Evolutionary conservation across 1,284 basidiomycete genomes (phyloP).

Genomic region (Serendipita sp.): DNA sequence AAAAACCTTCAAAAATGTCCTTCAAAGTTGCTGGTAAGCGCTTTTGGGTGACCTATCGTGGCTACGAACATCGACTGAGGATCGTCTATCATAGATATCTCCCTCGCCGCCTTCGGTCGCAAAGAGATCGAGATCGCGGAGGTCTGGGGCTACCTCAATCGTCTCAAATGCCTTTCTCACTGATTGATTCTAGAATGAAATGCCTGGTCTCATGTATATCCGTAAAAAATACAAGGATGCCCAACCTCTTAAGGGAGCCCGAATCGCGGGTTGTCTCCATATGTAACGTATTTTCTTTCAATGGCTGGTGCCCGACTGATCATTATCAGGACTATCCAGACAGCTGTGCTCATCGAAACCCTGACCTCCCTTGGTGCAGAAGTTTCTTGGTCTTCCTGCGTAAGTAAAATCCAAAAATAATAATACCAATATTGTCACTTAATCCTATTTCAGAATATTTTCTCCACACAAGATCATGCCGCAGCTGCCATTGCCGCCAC

Average conservation of each 20-base stretch:
- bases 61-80: background rate
- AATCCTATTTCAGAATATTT: constrained; percentile 70
- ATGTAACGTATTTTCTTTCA: constrained; percentile 43
- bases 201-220: constrained; percentile 90
- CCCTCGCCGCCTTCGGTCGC: constrained; percentile 91
- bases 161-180: background rate
- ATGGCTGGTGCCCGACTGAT: background rate
- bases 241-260: constrained; percentile 87
- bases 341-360: constrained; percentile 93
- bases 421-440: constrained; percentile 8
- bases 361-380: constrained; percentile 89
- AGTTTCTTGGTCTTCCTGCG: constrained; percentile 98
- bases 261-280: constrained; percentile 95
- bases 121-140: constrained; percentile 98
- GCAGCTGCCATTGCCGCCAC: constrained; percentile 97
- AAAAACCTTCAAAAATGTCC: constrained; percentile 39
- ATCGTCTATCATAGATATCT: constrained; percentile 52
- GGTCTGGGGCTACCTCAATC: constrained; percentile 27
- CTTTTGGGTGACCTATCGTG: background rate
- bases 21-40: constrained; percentile 68
- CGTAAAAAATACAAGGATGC: constrained; percentile 69
- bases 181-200: constrained; percentile 48
- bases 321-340: constrained; percentile 76
- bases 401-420: constrained; percentile 27
- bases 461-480: constrained; percentile 98